Evolutionary conservation across 1,284 basidiomycete genomes (phyloP).

Genomic region (Microbotryum saponariae): DNA sequence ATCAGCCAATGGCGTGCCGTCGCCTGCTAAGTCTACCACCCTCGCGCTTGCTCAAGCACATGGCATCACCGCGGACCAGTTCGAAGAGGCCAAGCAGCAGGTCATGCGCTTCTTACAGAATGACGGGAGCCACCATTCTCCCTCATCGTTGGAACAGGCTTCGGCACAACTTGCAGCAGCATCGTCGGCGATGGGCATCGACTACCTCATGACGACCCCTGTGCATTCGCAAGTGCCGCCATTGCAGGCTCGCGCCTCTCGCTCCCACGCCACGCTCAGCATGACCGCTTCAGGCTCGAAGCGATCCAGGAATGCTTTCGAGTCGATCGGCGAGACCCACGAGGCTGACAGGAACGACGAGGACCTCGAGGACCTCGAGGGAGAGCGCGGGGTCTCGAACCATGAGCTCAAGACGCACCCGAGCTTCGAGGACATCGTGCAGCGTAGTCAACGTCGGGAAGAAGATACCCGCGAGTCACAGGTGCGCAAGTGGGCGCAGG

Average conservation of each 20-base stretch:
- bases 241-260: too few species aligned
- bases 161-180: too few species aligned
- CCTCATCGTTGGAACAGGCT: too few species aligned
- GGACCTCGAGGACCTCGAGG: too few species aligned
- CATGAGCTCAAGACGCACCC: background rate
- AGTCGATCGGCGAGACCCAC: too few species aligned
- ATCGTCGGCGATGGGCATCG: too few species aligned
- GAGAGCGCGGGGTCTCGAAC: background rate
- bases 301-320: too few species aligned
- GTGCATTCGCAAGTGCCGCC: too few species aligned
- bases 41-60: slow-evolving; percentile 12
- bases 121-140: background rate
- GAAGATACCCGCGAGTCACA: background rate
- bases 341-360: too few species aligned
- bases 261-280: too few species aligned
- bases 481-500: slow-evolving; percentile 23
- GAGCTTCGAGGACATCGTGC: slow-evolving; percentile 17
- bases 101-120: slow-evolving; percentile 17
- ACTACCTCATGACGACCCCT: too few species aligned
- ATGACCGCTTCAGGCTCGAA: too few species aligned
- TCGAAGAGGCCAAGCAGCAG: slow-evolving; percentile 20
- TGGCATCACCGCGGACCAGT: slow-evolving; percentile 24
- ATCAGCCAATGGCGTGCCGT: background rate
- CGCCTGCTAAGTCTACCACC: background rate
- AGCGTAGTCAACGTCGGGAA: slow-evolving; percentile 11